phyloP scores from a whole-genome alignment of 2,329 filamentous ascomycete genomes.

The Pseudovirgaria hyperparasitica region DNA sequence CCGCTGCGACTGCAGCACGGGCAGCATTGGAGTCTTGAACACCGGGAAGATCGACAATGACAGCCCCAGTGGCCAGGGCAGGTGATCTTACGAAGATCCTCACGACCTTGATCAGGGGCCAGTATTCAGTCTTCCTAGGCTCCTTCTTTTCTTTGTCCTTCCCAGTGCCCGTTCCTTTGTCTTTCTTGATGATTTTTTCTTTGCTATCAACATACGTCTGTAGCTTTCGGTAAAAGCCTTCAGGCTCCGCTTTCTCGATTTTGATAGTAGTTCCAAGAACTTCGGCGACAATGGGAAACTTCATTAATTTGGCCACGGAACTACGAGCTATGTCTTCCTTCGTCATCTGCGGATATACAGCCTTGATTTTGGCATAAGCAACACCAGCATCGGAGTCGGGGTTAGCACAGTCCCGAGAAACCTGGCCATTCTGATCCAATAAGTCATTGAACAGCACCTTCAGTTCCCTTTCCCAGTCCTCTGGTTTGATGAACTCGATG shows the following conservation, averaged over 20 bases:
- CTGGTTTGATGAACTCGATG: slow-evolving; percentile 42
- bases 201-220: slow-evolving; percentile 44
- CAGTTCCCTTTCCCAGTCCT: slow-evolving; percentile 43
- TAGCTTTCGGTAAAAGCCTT: slow-evolving; percentile 33
- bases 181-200: slow-evolving; percentile 28
- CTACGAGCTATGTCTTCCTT: slow-evolving; percentile 26
- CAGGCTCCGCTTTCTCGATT: slow-evolving; percentile 25
- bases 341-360: slow-evolving; percentile 32
- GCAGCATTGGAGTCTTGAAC: slow-evolving; percentile 48
- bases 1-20: slow-evolving; percentile 42
- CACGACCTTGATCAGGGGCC: slow-evolving; percentile 43
- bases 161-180: slow-evolving; percentile 15
- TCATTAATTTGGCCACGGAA: slow-evolving; percentile 29
- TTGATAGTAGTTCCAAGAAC: slow-evolving; percentile 35
- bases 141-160: slow-evolving; percentile 18
- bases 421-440: slow-evolving; percentile 24
- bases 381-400: slow-evolving; percentile 36
- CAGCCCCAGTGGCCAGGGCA: slow-evolving; percentile 39
- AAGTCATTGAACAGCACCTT: slow-evolving; percentile 37
- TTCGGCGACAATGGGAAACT: slow-evolving; percentile 22
- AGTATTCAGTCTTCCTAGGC: slow-evolving; percentile 23
- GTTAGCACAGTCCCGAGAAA: slow-evolving; percentile 24
- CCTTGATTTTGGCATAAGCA: slow-evolving; percentile 38
- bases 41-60: slow-evolving; percentile 47
- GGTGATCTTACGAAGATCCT: slow-evolving; percentile 38